Evolutionary conservation across 257 asterid species (phyloP).

Genomic region (Solanum microdontum): DNA sequence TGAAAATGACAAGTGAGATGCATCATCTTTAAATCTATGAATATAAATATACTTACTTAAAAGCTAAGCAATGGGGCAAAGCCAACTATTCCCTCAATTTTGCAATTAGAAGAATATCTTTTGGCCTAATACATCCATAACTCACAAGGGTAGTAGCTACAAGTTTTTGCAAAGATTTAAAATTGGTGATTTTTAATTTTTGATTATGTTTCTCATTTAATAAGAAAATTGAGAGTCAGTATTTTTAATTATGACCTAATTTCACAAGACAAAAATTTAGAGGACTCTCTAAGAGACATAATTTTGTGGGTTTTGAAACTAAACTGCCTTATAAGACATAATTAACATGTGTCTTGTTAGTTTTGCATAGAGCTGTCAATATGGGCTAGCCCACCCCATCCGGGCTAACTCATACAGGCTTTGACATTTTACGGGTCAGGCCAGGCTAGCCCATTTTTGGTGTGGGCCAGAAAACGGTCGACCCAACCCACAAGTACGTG

Average conservation of each 20-base stretch:
- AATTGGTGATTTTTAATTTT: too few species aligned
- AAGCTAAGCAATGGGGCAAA: neutral
- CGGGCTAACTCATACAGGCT: too few species aligned
- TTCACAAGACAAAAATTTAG: too few species aligned
- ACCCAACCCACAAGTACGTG: too few species aligned
- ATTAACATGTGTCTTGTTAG: neutral
- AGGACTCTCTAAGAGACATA: neutral
- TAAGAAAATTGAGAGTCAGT: neutral
- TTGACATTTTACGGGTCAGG: too few species aligned
- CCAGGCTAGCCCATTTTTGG: too few species aligned
- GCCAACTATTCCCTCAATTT: neutral
- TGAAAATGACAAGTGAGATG: neutral
- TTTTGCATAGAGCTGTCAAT: too few species aligned
- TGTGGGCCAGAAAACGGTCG: too few species aligned
- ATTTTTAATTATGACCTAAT: neutral
- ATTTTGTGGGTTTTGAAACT: neutral
- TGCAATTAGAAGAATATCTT: neutral
- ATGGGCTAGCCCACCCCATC: too few species aligned
- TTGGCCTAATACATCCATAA: neutral
- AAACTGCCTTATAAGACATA: neutral
- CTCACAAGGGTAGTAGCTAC: neutral
- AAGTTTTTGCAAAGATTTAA: neutral
- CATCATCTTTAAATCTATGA: neutral
- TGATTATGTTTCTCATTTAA: neutral
- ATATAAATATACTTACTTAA: neutral